phyloP scores from a whole-genome alignment of 148 eudicot genomes.

The Talinum fruticosum region DNA sequence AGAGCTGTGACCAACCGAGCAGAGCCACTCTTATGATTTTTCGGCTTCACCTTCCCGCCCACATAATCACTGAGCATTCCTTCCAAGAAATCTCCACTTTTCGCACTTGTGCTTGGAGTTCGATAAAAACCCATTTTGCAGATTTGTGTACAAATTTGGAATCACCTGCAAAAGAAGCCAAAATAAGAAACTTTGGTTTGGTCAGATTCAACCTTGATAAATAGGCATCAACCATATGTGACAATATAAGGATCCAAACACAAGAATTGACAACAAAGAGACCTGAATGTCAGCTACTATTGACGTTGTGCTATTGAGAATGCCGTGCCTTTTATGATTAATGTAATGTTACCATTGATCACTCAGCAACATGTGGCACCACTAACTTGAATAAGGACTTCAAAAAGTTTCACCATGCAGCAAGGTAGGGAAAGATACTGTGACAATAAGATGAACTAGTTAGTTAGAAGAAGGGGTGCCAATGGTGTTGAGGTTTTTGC shows the following conservation, averaged over 20 bases:
- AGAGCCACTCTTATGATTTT: constrained; percentile 45
- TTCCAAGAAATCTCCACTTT: constrained; percentile 69
- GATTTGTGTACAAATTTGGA: neutral
- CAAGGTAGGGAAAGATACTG: neutral
- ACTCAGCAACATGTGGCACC: neutral
- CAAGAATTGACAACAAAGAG: neutral
- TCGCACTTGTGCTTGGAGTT: constrained; percentile 35
- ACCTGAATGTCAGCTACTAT: constrained; percentile 12
- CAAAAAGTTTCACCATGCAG: neutral
- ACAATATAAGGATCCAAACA: neutral
- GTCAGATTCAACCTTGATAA: neutral
- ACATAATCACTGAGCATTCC: constrained; percentile 65
- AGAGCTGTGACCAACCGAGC: constrained; percentile 65
- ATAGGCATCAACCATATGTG: neutral
- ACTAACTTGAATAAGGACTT: neutral
- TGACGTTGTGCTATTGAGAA: neutral
- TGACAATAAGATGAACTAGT: constrained; percentile 8
- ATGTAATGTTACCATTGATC: neutral
- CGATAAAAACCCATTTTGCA: constrained; percentile 41
- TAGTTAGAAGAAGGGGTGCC: constrained; percentile 15
- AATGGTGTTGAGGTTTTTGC: constrained; percentile 13
- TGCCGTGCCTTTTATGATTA: neutral
- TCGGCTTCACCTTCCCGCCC: constrained; percentile 46
- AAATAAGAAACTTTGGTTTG: no score
- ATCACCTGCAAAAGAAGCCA: constrained; percentile 19